These are phyloP conservation scores for Otatea glauca DNA, from an alignment of 176 grass and related monocot species.

Conservation along the genomic window DNA sequence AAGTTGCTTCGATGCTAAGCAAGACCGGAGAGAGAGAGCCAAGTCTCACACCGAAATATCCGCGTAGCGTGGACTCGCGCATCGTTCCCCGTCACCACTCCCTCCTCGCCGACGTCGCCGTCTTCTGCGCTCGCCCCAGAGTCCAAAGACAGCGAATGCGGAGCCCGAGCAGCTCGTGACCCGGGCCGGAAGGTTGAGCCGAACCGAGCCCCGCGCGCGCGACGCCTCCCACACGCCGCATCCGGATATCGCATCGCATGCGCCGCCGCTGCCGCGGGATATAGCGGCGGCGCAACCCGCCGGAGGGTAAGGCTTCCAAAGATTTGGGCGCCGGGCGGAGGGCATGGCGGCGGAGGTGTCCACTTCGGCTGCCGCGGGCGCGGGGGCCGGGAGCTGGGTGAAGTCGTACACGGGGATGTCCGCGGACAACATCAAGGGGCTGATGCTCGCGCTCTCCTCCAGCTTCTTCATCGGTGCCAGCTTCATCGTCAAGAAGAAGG, in stretches of 20 bases:
- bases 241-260: conserved; percentile 58
- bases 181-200: background rate
- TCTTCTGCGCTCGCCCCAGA: background rate
- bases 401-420: conserved; percentile 92
- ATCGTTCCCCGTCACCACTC: conserved; percentile 8
- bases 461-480: conserved; percentile 93
- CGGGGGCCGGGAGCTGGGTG: conserved; percentile 65
- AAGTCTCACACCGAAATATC: conserved; percentile 42
- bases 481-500: conserved; percentile 99
- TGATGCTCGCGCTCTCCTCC: conserved; percentile 91
- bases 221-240: conserved; percentile 2
- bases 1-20: conserved; percentile 4
- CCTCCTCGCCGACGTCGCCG: conserved; percentile 32
- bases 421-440: conserved; percentile 93
- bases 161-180: conserved; percentile 4
- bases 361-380: conserved; percentile 46
- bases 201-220: background rate
- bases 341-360: conserved; percentile 48
- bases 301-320: background rate
- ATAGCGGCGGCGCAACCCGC: conserved; percentile 33
- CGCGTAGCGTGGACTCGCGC: conserved; percentile 47
- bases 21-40: conserved; percentile 29
- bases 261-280: conserved; percentile 40
- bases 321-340: background rate
- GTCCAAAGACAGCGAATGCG: conserved; percentile 33